These are phyloP conservation scores for Mucor circinelloides DNA, from an alignment of 371 early-diverging fungal genomes.

Conservation along the genomic window DNA sequence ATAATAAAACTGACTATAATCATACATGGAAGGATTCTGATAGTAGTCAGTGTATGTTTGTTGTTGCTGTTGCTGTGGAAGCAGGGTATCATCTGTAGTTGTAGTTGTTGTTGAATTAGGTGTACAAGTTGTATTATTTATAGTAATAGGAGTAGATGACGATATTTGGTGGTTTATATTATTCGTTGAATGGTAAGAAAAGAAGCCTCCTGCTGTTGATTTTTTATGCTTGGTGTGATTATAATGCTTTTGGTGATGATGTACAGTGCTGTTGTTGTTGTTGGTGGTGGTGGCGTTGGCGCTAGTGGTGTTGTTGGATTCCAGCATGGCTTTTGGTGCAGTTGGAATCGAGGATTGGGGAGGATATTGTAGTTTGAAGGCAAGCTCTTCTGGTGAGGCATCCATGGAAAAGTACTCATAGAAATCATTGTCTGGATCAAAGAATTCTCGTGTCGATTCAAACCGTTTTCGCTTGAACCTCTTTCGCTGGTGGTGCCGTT, in stretches of 20 bases:
- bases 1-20: conserved; percentile 12
- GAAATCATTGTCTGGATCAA: conserved; percentile 36
- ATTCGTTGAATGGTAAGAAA: conserved; percentile 7
- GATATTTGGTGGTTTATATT: conserved; percentile 10
- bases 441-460: conserved; percentile 30
- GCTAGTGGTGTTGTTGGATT: conserved; percentile 15
- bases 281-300: no score
- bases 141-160: neutral
- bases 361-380: conserved; percentile 29
- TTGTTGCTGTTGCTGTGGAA: conserved; percentile 5
- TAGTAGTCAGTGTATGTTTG: conserved; percentile 9
- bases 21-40: conserved; percentile 7
- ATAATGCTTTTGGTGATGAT: conserved; percentile 6
- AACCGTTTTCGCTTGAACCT: neutral
- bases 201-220: neutral
- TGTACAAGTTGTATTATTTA: neutral
- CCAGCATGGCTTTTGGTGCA: conserved; percentile 40
- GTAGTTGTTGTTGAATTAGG: neutral
- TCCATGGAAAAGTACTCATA: conserved; percentile 36
- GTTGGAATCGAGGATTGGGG: conserved; percentile 31
- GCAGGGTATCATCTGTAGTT: conserved; percentile 1
- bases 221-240: conserved; percentile 11
- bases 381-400: conserved; percentile 19
- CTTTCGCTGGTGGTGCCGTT: neutral
- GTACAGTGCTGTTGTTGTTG: neutral